Conservation (phyloP, 1,284 basidiomycete genomes). For the Cronartium quercuum region DNA sequence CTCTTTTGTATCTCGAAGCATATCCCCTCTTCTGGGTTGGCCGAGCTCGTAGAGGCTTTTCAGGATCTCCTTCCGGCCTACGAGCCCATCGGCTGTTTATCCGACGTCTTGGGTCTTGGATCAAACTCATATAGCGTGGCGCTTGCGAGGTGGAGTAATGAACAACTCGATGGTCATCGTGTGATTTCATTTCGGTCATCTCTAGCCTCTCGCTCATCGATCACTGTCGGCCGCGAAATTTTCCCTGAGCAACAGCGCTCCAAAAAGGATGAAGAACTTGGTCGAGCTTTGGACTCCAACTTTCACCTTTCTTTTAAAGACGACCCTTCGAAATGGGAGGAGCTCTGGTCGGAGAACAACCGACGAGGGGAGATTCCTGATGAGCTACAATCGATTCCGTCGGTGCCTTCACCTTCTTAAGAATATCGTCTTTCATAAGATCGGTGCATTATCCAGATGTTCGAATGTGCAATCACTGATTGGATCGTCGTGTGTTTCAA, state of each 20-base stretch:
- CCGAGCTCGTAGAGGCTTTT: conserved; percentile 1
- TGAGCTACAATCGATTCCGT: conserved; percentile 29
- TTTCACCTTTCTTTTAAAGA: neutral
- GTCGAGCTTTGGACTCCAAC: neutral
- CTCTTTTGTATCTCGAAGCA: conserved; percentile 28
- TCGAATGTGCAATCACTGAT: neutral
- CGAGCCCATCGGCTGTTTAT: conserved; percentile 31
- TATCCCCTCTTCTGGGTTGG: conserved; percentile 7
- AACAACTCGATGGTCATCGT: neutral
- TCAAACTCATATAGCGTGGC: conserved; percentile 6
- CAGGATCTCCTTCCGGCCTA: neutral
- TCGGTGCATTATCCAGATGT: too few species aligned
- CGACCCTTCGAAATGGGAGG: neutral
- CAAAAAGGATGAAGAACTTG: conserved; percentile 5
- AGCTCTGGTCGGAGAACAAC: neutral
- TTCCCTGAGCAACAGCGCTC: neutral
- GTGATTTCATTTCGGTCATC: neutral
- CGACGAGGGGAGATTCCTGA: neutral
- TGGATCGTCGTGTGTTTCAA: neutral
- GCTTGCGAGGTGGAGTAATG: conserved; percentile 16
- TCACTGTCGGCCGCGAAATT: conserved; percentile 32
- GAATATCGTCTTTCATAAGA: too few species aligned
- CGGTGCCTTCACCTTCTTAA: conserved; percentile 1
- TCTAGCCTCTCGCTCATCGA: conserved; percentile 3
- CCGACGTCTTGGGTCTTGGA: neutral